Conservation (phyloP, 768 basidiomycete species). For the Kwoniella dejecticola region DNA sequence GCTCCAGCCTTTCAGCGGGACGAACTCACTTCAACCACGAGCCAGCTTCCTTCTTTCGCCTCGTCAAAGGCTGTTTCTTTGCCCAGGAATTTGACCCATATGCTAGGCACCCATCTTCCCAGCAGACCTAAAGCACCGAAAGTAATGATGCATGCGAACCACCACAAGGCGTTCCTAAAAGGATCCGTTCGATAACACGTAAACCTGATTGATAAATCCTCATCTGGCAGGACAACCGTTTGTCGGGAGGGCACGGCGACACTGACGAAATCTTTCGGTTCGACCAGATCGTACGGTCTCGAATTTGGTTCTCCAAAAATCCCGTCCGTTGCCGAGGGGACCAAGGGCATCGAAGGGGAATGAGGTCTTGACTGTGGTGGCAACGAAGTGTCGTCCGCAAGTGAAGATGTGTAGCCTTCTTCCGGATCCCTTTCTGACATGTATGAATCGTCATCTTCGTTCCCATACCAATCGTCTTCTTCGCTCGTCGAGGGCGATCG, state of each 20-base stretch:
- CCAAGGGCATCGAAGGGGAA: conserved; percentile 52
- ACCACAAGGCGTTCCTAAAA: conserved; percentile 72
- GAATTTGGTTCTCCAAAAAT: conserved; percentile 50
- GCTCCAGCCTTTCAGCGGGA: not conserved
- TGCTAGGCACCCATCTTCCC: conserved; percentile 88
- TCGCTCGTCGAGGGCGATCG: conserved; percentile 33
- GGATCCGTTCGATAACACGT: conserved; percentile 74
- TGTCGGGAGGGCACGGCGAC: conserved; percentile 62
- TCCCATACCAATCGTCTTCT: conserved; percentile 54
- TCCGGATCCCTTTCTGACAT: conserved; percentile 47
- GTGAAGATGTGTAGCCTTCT: conserved; percentile 52
- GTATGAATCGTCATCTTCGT: conserved; percentile 45
- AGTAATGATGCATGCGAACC: conserved; percentile 66
- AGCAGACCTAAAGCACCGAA: conserved; percentile 74
- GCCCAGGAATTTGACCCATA: conserved; percentile 88
- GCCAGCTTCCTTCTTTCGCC: conserved; percentile 62
- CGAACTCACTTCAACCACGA: conserved; percentile 80
- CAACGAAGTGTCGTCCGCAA: conserved; percentile 54
- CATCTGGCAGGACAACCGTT: conserved; percentile 80
- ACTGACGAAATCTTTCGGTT: conserved; percentile 45
- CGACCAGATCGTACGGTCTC: conserved; percentile 24
- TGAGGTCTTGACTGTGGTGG: conserved; percentile 55
- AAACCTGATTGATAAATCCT: conserved; percentile 84
- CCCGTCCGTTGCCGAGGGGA: conserved; percentile 45
- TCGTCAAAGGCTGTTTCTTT: conserved; percentile 78